Percentiles rank a stretch among this genome's conserved stretches.
These are phyloP conservation scores for Malassezia furfur DNA, from an alignment of 1,284 basidiomycete genomes.

Conservation along the genomic window DNA sequence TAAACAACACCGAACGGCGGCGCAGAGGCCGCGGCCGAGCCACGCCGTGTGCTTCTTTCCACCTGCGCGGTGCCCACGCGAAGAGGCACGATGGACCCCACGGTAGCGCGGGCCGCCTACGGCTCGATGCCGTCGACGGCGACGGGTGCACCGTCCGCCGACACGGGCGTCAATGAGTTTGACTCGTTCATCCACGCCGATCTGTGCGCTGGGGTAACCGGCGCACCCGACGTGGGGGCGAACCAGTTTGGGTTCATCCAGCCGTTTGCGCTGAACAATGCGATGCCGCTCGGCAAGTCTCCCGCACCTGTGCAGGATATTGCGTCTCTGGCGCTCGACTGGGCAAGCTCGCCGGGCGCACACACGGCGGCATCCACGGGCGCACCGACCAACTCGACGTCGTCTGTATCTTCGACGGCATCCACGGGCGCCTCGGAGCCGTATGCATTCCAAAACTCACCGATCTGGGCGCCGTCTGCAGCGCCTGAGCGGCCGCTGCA, in stretches of 20 bases:
- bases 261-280: not conserved
- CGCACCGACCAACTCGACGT: not conserved
- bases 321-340: not conserved
- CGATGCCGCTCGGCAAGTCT: not conserved
- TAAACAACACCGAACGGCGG: not conserved
- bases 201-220: conserved; percentile 9
- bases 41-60: not conserved
- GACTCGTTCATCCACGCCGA: conserved; percentile 20
- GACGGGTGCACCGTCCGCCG: not conserved
- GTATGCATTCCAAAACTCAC: not conserved
- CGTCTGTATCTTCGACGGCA: not conserved
- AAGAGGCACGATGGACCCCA: conserved; percentile 1
- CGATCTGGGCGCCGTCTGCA: not conserved
- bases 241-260: not conserved
- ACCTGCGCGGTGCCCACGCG: not conserved
- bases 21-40: not conserved
- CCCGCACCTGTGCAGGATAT: not conserved
- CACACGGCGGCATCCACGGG: not conserved
- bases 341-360: not conserved
- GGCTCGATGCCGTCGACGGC: not conserved
- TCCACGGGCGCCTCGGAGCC: not conserved
- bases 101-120: not conserved
- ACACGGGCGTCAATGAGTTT: conserved; percentile 15
- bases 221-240: not conserved
- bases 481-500: not conserved